Evolutionary conservation across 2,329 filamentous ascomycete species (phyloP).

Genomic region (Xylaria multiplex): DNA sequence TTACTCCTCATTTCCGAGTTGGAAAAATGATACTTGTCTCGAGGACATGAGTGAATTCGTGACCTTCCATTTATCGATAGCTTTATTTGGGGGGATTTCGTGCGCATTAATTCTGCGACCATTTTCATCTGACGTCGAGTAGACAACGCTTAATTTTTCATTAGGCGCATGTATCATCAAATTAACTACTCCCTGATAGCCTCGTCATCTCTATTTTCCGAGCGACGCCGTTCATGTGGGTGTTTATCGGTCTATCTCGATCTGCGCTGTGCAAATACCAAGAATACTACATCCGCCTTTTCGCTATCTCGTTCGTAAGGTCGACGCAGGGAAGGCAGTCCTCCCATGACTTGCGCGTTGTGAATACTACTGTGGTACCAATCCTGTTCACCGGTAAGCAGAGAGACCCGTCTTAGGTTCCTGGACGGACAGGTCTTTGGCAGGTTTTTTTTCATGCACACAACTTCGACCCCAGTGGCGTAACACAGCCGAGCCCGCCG

Average conservation of each 20-base stretch:
- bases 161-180: not conserved
- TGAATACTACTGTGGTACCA: slow-evolving; percentile 10
- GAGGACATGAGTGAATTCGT: not conserved
- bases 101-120: not conserved
- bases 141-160: not conserved
- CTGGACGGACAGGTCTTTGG: slow-evolving; percentile 6
- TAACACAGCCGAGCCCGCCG: not conserved
- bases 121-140: not conserved
- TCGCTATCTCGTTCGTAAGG: not conserved
- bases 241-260: not conserved
- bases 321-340: not conserved
- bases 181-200: slow-evolving; percentile 5
- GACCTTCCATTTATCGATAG: not conserved
- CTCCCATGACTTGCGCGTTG: not conserved
- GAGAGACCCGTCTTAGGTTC: not conserved
- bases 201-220: not conserved
- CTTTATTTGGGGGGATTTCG: not conserved
- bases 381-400: not conserved
- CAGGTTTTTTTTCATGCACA: not conserved
- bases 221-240: not conserved
- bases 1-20: slow-evolving; percentile 2
- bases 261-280: not conserved
- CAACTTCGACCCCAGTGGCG: slow-evolving; percentile 16
- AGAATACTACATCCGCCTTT: slow-evolving; percentile 6
- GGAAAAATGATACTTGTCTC: not conserved